Conservation (phyloP, 2,329 filamentous ascomycete genomes). For the Aspergillus phoenicis region DNA sequence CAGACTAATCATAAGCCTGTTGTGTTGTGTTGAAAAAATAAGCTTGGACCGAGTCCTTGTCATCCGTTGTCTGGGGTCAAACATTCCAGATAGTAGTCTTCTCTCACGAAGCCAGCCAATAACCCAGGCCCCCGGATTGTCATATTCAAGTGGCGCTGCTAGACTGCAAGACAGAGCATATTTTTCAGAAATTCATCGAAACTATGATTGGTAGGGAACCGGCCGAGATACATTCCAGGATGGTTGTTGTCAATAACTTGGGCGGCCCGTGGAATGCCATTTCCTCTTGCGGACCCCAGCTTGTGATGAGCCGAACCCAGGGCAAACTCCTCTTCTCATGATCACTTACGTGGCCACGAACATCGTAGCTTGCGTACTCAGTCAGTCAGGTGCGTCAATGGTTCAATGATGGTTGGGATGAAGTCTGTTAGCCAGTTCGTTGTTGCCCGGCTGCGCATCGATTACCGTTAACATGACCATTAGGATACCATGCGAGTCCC, state of each 20-base stretch:
- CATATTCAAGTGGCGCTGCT: neutral
- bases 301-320: neutral
- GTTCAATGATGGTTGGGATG: neutral
- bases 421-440: neutral
- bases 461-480: neutral
- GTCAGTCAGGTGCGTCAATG: neutral
- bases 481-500: neutral
- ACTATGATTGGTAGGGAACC: neutral
- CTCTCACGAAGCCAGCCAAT: neutral
- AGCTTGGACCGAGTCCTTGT: neutral
- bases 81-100: neutral
- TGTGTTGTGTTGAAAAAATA: neutral
- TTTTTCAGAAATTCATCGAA: neutral
- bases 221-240: slow-evolving; percentile 23
- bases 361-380: neutral
- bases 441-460: neutral
- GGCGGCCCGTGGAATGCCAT: slow-evolving; percentile 23
- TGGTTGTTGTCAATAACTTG: slow-evolving; percentile 25
- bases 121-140: neutral
- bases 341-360: neutral
- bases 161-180: neutral
- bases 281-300: neutral
- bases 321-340: neutral
- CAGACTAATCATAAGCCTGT: neutral
- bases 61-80: neutral